Conservation (phyloP, 2,329 filamentous ascomycete genomes). For the Epichloe festucae region DNA sequence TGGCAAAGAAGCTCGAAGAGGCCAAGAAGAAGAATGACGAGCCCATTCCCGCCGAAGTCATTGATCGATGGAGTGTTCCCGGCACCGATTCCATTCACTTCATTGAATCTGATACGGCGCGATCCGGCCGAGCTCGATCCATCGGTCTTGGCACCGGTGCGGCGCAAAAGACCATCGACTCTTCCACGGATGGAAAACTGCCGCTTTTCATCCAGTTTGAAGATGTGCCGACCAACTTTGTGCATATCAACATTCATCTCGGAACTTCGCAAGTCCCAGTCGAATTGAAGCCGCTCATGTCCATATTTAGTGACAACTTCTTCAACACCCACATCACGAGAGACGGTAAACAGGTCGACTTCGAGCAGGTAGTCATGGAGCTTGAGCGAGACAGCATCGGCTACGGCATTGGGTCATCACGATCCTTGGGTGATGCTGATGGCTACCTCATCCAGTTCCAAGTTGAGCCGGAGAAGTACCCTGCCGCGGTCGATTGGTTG, state of each 20-base stretch:
- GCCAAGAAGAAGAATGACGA: conserved; percentile 84
- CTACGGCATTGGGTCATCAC: conserved; percentile 60
- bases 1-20: conserved; percentile 62
- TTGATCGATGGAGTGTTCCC: conserved; percentile 73
- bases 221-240: conserved; percentile 85
- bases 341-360: conserved; percentile 64
- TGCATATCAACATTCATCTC: conserved; percentile 69
- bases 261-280: conserved; percentile 66
- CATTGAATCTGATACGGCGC: conserved; percentile 74
- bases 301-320: conserved; percentile 81
- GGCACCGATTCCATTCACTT: conserved; percentile 88
- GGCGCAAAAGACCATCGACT: conserved; percentile 65
- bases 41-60: conserved; percentile 68
- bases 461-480: conserved; percentile 79
- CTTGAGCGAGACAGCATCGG: conserved; percentile 84
- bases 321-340: conserved; percentile 81
- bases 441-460: conserved; percentile 72
- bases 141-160: conserved; percentile 54
- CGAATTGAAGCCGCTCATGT: conserved; percentile 72
- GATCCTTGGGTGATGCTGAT: conserved; percentile 63
- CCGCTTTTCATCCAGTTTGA: conserved; percentile 95
- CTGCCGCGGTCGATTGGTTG: conserved; percentile 69
- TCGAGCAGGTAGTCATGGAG: conserved; percentile 84
- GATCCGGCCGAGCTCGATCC: conserved; percentile 63
- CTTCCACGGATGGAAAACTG: conserved; percentile 43